Conservation (phyloP, 257 asterid genomes). For the Solanum rostratum region DNA sequence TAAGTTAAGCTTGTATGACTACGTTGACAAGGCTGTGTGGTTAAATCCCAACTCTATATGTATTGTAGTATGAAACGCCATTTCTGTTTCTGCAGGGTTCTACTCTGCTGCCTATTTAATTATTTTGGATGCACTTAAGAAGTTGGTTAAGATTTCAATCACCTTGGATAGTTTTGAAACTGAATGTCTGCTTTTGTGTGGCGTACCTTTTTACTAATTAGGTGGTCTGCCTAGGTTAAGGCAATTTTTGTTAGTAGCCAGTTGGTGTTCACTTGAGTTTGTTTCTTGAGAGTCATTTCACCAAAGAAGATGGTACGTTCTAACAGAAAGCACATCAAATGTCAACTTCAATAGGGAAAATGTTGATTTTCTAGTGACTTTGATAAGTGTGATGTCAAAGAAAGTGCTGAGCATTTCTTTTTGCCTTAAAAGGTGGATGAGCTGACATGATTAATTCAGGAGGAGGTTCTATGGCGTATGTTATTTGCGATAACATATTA, state of each 20-base stretch:
- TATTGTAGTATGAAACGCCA: not conserved
- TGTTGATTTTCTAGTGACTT: not conserved
- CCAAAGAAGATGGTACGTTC: not conserved
- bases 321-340: not conserved
- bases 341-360: not conserved
- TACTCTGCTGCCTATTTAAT: not conserved
- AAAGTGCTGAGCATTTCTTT: too few species aligned
- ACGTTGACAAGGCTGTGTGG: not conserved
- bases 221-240: not conserved
- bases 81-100: not conserved
- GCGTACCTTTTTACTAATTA: not conserved
- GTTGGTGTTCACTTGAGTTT: not conserved
- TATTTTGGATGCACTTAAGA: not conserved
- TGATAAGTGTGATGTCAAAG: too few species aligned
- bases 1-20: conserved; percentile 4
- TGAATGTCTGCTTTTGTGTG: not conserved
- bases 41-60: not conserved
- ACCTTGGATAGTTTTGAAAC: not conserved
- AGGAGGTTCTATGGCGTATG: too few species aligned
- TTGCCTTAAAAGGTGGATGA: too few species aligned
- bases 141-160: not conserved
- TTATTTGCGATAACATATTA: too few species aligned
- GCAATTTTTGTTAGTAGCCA: not conserved
- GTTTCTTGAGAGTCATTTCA: not conserved
- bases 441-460: too few species aligned